phyloP scores from a whole-genome alignment of 805 yeast genomes.

The Candida maris region DNA sequence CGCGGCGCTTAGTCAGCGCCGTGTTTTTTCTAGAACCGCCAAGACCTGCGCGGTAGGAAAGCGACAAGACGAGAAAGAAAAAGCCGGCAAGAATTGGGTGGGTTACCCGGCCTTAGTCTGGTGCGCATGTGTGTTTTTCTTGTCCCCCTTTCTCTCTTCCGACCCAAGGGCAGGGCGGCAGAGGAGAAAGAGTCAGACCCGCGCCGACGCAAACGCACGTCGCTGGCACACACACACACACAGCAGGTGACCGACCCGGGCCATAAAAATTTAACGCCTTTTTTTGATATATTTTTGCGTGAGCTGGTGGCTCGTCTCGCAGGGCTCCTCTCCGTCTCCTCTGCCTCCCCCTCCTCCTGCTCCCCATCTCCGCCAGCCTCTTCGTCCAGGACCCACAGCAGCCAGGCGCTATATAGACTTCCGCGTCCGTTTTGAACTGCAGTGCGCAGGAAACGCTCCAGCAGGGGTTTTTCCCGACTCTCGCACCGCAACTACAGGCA shows the following conservation, averaged over 20 bases:
- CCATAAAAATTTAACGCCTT: slow-evolving; percentile 1
- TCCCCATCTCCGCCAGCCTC: too few relatives aligned
- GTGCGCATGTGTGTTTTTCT: not conserved
- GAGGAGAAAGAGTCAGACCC: too few relatives aligned
- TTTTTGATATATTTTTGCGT: not conserved
- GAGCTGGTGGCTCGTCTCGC: not conserved
- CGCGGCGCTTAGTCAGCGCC: not conserved
- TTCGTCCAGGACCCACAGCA: too few relatives aligned
- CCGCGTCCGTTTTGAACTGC: too few relatives aligned
- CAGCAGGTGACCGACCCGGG: not conserved
- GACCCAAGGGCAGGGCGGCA: too few relatives aligned
- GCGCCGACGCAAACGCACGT: slow-evolving; percentile 1
- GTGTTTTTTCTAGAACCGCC: slow-evolving; percentile 1
- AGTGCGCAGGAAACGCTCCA: too few relatives aligned
- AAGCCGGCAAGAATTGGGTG: not conserved
- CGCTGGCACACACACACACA: not conserved
- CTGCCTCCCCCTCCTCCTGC: too few relatives aligned
- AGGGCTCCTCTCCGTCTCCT: too few relatives aligned
- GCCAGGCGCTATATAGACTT: too few relatives aligned
- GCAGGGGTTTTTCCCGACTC: not conserved
- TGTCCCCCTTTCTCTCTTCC: too few relatives aligned
- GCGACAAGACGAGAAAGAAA: not conserved
- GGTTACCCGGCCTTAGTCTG: too few relatives aligned
- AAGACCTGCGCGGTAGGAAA: not conserved
- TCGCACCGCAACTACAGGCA: too few relatives aligned